Evolutionary conservation across 192 early-diverging fungal species (phyloP), one percentile per base, ranked within the genome.

Genomic region (Dissophora ornata): DNA sequence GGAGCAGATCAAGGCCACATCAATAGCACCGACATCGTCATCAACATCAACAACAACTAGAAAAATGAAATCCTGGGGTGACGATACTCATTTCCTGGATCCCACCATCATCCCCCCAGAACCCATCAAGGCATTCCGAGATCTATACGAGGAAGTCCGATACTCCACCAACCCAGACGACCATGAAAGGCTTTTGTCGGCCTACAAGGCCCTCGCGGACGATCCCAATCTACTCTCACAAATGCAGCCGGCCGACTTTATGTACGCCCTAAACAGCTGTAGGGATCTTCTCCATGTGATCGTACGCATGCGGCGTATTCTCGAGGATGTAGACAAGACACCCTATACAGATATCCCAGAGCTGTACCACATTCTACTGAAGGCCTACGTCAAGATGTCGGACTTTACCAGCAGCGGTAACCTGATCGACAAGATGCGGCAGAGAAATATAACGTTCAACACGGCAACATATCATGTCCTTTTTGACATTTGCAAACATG

Each of bases 211-310:
- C 6, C 19, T 77, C 10, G 73, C 73, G 4, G 73, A 77, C 2
- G 64, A 77, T 25, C 64, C 65, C 0, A 34, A 36, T 4, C 19
- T 62, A 5, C 40, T 77, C 19, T 15, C 45, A 15, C 62, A 57
- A 22, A 32, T 77, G 5, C 73, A 77, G 33, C 73, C 73, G 1
- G 49, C 49, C 34, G 73, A 77, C n/a, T 77, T 77, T 50, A 77
- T 77, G 73, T 18, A 42, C 16, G 59, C 59, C 2, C 42, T 77
- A 38, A 77, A 77, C 50, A 46, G 44, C 36, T 60, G 48, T 24
- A 25, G 73, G 15, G 59, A 67, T 18, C 38, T 67, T 10, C 57
- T 50, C 51, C 42, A 50, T 38, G 49, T 49, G 16, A 50, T 77
- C 52, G 64, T 64, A 2, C 28, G 58, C 53, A 77, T 77, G 73